A percentile compares a stretch with the other conserved stretches of the same genome.
These are phyloP conservation scores for Colletotrichum costaricense DNA, from an alignment of 2,329 filamentous ascomycete genomes.

Conservation along the genomic window DNA sequence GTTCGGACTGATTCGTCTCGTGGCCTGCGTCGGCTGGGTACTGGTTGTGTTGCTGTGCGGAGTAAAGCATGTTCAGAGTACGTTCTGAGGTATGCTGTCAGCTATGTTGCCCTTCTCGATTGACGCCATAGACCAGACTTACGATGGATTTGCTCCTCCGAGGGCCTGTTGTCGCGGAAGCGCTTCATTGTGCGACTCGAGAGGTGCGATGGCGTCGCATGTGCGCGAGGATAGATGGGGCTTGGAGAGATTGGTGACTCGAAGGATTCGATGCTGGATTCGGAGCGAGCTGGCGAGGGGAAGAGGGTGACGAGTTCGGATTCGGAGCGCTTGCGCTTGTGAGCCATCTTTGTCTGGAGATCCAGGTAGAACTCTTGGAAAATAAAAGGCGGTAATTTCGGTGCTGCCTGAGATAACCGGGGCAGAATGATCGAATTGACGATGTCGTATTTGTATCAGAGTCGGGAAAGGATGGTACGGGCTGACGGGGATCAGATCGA, in stretches of 20 bases:
- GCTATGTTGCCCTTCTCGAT: not conserved
- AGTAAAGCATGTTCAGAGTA: slow-evolving; percentile 68
- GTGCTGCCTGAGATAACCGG: too few species aligned
- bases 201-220: slow-evolving; percentile 55
- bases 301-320: slow-evolving; percentile 62
- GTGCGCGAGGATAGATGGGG: slow-evolving; percentile 42
- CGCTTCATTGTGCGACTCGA: slow-evolving; percentile 71
- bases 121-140: slow-evolving; percentile 43
- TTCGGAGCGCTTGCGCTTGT: slow-evolving; percentile 74
- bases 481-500: not conserved
- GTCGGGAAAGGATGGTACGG: not conserved
- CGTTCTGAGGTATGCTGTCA: slow-evolving; percentile 54
- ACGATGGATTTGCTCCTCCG: slow-evolving; percentile 67
- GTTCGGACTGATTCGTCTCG: slow-evolving; percentile 26
- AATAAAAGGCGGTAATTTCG: not conserved
- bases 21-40: slow-evolving; percentile 34
- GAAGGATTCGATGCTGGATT: slow-evolving; percentile 48
- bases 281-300: slow-evolving; percentile 49
- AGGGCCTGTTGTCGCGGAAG: slow-evolving; percentile 68
- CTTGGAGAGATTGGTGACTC: slow-evolving; percentile 43
- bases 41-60: slow-evolving; percentile 57
- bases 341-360: slow-evolving; percentile 52
- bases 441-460: not conserved
- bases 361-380: not conserved
- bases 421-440: not conserved